phyloP scores from a whole-genome alignment of 2,329 filamentous ascomycete species.

The Juglanconis juglandina region DNA sequence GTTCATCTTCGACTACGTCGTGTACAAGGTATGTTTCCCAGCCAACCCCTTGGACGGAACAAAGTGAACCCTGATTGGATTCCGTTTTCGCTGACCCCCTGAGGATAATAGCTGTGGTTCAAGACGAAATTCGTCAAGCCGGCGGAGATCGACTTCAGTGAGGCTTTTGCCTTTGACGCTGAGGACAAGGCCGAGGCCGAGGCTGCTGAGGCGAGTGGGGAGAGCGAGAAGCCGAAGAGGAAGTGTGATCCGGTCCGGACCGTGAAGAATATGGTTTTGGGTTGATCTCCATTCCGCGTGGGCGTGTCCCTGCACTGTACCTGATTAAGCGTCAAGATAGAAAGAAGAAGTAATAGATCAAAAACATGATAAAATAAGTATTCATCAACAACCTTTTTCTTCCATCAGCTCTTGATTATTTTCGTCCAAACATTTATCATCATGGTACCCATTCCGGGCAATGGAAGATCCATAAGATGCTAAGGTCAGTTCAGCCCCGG shows the following conservation, averaged over 20 bases:
- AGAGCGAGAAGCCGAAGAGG: conserved; percentile 23
- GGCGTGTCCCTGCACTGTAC: not conserved
- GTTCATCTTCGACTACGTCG: conserved; percentile 10
- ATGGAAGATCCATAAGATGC: too few species aligned
- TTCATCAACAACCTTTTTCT: too few species aligned
- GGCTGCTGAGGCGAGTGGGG: conserved; percentile 47
- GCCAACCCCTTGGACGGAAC: not conserved
- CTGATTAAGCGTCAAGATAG: not conserved
- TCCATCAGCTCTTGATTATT: too few species aligned
- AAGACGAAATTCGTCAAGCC: conserved; percentile 11
- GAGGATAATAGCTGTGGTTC: not conserved
- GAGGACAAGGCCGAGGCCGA: conserved; percentile 22
- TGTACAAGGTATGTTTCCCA: conserved; percentile 17
- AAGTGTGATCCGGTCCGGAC: conserved; percentile 4
- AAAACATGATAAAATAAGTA: too few species aligned
- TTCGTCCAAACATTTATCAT: not conserved
- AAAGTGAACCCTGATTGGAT: not conserved
- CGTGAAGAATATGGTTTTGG: conserved; percentile 2
- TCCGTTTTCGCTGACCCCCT: not conserved
- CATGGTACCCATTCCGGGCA: too few species aligned
- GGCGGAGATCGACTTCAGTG: conserved; percentile 28
- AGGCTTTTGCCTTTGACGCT: conserved; percentile 23
- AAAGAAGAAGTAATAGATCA: not conserved
- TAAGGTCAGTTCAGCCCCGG: conserved; percentile 2
- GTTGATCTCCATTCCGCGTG: not conserved